phyloP scores from a whole-genome alignment of 345 rosid genomes.

The Cardamine resedifolia region DNA sequence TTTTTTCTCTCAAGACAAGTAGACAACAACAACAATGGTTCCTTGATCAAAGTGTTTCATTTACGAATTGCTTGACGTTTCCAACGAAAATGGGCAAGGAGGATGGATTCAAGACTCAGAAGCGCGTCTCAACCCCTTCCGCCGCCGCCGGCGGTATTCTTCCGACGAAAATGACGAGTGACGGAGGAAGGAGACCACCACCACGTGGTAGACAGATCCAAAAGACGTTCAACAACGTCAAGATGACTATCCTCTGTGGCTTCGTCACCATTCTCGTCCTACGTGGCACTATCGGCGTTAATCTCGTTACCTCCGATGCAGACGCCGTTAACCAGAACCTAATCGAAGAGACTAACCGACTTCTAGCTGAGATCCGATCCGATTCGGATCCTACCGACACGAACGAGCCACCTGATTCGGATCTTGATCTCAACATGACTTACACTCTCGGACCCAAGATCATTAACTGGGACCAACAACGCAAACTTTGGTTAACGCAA shows the following conservation, averaged over 20 bases:
- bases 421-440: constrained; percentile 56
- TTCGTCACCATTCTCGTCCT: constrained; percentile 92
- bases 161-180: constrained; percentile 51
- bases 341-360: constrained; percentile 79
- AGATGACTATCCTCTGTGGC: constrained; percentile 92
- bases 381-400: constrained; percentile 72
- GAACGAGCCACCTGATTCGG: constrained; percentile 50
- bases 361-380: constrained; percentile 87
- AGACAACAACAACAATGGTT: constrained; percentile 11
- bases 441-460: constrained; percentile 82
- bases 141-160: constrained; percentile 38
- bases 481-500: constrained; percentile 61
- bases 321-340: constrained; percentile 78
- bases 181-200: constrained; percentile 34
- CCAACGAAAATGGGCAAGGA: constrained; percentile 57
- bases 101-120: constrained; percentile 53
- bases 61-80: neutral
- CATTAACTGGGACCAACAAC: constrained; percentile 60
- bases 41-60: constrained; percentile 18
- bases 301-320: constrained; percentile 65
- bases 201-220: constrained; percentile 85
- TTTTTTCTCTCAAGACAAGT: neutral
- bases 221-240: constrained; percentile 85
- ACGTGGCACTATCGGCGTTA: constrained; percentile 89
- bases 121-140: constrained; percentile 47